Evolutionary conservation across 2,329 filamentous ascomycete species (phyloP), one percentile per base, ranked within the genome.

Genomic region (Lithohypha guttulata): DNA sequence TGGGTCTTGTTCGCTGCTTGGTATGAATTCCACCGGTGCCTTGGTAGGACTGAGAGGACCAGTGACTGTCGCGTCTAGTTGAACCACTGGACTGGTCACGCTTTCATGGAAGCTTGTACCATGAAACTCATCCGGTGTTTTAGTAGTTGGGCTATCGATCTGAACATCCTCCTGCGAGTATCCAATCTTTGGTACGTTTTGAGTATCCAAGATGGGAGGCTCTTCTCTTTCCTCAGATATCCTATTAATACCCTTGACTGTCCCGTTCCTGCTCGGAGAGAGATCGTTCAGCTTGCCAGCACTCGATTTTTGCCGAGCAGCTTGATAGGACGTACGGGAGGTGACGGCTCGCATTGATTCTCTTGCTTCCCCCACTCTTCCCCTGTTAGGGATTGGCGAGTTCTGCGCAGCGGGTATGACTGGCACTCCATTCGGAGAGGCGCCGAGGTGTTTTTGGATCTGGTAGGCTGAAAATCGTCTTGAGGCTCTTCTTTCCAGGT

Each of bases 391-490:
- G 46, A 89, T 72, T 1, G 84, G 84, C 3, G 81, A 80, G 45
- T 79, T 85, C 55, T 93, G 85, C 13, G 69, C 60, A 4, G 83
- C 70, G 18, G 89, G 86, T 14, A 96, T 74, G 55, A 93, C 82
- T 5, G 87, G 85, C 11, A 96, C 80, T 14, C 84, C 85, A 59
- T 79, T 86, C 11, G 82, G 73, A 26, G 81, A 79, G 11, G 78
- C 74, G 8, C 89, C 89, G 2, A 96, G 68, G 53, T 94, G 86
- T 56, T 95, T 96, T 31, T 85, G 84, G 51, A 98, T 93, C 55
- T 98, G 91, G 57, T 96, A 98, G 38, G 86, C 83, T 2, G 91
- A 96, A 57, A 96, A 98, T 54, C 91, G 73, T 50, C 89, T 74
- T 10, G 91, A 98, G 1, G 91, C 91, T 56, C 91, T 75, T 55